Evolutionary conservation across 78 protist species (phyloP).

Genomic region (Anaeramoeba flamelloides): DNA sequence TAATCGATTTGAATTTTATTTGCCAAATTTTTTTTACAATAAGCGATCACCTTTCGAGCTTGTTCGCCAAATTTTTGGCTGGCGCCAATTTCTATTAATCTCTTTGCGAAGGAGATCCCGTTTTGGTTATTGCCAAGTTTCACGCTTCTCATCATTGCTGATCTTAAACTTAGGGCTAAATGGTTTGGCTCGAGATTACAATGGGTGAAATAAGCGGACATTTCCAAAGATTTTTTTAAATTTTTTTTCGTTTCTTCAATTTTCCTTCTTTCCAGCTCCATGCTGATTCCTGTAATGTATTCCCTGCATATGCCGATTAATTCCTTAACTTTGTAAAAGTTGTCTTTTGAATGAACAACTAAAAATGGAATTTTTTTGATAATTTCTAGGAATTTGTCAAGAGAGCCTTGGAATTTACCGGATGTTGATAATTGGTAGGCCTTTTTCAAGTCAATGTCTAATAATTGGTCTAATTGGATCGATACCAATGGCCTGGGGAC

Average conservation of each 20-base stretch:
- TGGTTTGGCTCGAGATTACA: slow-evolving; percentile 68
- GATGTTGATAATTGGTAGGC: not conserved
- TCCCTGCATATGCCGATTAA: not conserved
- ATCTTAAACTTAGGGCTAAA: slow-evolving; percentile 43
- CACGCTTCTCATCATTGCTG: slow-evolving; percentile 49
- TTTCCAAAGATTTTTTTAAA: not conserved
- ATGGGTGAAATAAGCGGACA: slow-evolving; percentile 29
- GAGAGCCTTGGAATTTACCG: not conserved
- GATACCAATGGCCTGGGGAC: not conserved
- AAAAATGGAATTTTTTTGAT: not conserved
- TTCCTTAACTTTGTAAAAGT: not conserved
- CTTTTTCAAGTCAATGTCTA: not conserved
- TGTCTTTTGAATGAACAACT: not conserved
- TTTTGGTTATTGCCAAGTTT: slow-evolving; percentile 41
- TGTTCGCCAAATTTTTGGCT: not conserved
- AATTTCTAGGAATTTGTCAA: not conserved
- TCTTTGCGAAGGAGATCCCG: slow-evolving; percentile 56
- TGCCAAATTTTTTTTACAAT: not conserved
- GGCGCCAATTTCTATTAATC: slow-evolving; percentile 50
- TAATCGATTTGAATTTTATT: not conserved
- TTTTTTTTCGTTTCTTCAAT: not conserved
- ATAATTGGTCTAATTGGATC: not conserved
- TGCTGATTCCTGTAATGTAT: not conserved
- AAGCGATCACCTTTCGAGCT: not conserved
- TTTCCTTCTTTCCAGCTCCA: not conserved